phyloP scores from a whole-genome alignment of 2,329 filamentous ascomycete genomes.

The Neofusicoccum parvum region DNA sequence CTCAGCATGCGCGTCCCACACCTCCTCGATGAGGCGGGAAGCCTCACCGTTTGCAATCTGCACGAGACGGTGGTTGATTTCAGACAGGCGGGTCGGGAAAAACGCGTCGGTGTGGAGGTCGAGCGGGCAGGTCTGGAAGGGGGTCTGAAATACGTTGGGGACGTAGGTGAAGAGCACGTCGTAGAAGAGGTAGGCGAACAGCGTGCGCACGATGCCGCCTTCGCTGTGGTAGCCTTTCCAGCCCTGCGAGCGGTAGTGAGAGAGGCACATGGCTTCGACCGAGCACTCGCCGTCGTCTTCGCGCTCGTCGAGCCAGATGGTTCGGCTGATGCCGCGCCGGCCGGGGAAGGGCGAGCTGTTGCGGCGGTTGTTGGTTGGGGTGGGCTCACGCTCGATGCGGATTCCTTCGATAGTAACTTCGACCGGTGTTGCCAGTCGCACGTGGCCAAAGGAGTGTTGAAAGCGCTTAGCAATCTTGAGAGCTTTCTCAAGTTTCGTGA shows the following conservation, averaged over 20 bases:
- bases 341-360: constrained; percentile 27
- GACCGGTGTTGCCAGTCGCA: constrained; percentile 72
- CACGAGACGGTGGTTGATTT: constrained; percentile 85
- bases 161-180: constrained; percentile 92
- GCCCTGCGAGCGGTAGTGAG: constrained; percentile 76
- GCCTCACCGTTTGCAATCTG: constrained; percentile 85
- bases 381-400: constrained; percentile 67
- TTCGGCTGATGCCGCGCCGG: constrained; percentile 61
- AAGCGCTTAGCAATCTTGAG: constrained; percentile 80
- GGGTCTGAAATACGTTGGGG: constrained; percentile 95
- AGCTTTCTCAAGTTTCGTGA: constrained; percentile 85
- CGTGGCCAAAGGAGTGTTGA: constrained; percentile 92
- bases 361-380: constrained; percentile 25
- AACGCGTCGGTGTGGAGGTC: constrained; percentile 94
- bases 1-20: constrained; percentile 70
- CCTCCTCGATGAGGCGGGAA: constrained; percentile 63
- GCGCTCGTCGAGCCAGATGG: constrained; percentile 75
- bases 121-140: constrained; percentile 89
- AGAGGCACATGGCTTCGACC: constrained; percentile 93
- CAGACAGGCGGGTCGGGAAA: constrained; percentile 79
- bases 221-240: constrained; percentile 97
- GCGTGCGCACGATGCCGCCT: constrained; percentile 86
- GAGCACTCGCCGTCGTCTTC: constrained; percentile 73
- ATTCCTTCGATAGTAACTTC: constrained; percentile 77
- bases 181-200: constrained; percentile 83